A percentile compares a stretch with the other conserved stretches of the same genome.
These are phyloP conservation scores for Trypanosoma cruzi DNA, from an alignment of 208 protist species.

Conservation along the genomic window DNA sequence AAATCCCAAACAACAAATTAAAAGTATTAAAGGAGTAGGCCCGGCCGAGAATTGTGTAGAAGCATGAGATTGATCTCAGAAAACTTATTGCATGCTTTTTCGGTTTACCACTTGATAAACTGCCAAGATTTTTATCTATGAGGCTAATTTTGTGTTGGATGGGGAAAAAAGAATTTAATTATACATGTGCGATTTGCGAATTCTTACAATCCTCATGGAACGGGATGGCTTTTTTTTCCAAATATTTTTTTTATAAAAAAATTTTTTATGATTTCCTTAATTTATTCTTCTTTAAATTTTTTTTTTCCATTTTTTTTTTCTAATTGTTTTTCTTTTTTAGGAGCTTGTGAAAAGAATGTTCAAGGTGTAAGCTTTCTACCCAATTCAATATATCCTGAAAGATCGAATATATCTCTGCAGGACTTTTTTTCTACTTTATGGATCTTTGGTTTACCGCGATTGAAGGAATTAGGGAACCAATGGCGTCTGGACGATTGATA, in stretches of 20 bases:
- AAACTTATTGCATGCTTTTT: conserved; percentile 5
- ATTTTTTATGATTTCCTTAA: neutral
- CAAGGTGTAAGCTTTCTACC: too few species aligned
- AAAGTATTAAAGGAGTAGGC: conserved; percentile 9
- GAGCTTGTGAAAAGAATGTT: too few species aligned
- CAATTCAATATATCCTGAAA: too few species aligned
- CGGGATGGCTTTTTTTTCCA: neutral
- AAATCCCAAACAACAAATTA: conserved; percentile 5
- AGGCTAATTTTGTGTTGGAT: conserved; percentile 9
- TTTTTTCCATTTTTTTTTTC: neutral
- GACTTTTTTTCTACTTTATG: too few species aligned
- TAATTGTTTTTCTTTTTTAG: neutral
- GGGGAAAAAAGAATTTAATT: neutral
- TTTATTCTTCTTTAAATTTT: neutral
- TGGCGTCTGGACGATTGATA: too few species aligned
- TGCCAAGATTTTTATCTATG: conserved; percentile 3
- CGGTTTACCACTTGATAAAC: neutral
- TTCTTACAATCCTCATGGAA: conserved; percentile 1
- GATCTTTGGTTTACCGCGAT: too few species aligned
- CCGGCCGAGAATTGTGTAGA: conserved; percentile 6
- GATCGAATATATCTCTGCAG: too few species aligned
- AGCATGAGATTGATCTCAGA: neutral
- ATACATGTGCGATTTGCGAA: conserved; percentile 5
- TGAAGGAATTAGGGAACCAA: too few species aligned
- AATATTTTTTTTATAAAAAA: conserved; percentile 9